A percentile compares a stretch with the other conserved stretches of the same genome.
Conservation (phyloP, 495 filamentous ascomycete genomes). For the Bacidia rubella region DNA sequence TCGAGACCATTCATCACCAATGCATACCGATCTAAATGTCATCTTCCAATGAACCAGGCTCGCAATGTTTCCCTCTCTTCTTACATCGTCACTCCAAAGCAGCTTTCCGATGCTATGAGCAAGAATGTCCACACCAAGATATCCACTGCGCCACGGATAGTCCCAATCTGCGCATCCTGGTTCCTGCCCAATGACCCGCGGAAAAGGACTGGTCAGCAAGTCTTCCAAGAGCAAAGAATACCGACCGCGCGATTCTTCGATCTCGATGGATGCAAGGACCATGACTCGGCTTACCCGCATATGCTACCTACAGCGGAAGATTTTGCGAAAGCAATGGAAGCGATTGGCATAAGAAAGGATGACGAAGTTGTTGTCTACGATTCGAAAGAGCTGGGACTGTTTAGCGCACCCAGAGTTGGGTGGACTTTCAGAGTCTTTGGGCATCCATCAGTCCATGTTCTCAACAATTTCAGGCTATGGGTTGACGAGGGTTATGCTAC, state of each 20-base stretch:
- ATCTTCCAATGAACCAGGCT: constrained; percentile 13
- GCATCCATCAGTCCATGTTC: constrained; percentile 73
- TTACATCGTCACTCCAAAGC: constrained; percentile 72
- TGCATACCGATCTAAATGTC: not conserved
- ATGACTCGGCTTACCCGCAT: constrained; percentile 79
- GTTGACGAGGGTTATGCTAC: constrained; percentile 65
- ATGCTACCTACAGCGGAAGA: constrained; percentile 77
- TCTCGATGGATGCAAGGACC: constrained; percentile 79
- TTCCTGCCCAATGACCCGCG: constrained; percentile 82
- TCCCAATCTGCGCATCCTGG: constrained; percentile 88
- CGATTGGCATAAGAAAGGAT: constrained; percentile 69
- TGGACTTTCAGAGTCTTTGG: constrained; percentile 90
- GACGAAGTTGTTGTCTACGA: constrained; percentile 93
- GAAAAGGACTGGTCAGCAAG: constrained; percentile 59
- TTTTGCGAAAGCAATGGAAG: constrained; percentile 79
- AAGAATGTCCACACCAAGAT: constrained; percentile 61
- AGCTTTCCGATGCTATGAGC: constrained; percentile 66
- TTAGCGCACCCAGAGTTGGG: constrained; percentile 80
- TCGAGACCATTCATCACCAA: not conserved
- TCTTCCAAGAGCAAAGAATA: constrained; percentile 65
- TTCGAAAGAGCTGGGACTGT: constrained; percentile 73
- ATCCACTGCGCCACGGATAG: constrained; percentile 61
- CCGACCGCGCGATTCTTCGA: constrained; percentile 92
- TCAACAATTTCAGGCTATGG: constrained; percentile 93
- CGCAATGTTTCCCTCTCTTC: constrained; percentile 35